Evolutionary conservation across 805 yeast genomes (phyloP).

Genomic region (Yarrowia keelungensis): DNA sequence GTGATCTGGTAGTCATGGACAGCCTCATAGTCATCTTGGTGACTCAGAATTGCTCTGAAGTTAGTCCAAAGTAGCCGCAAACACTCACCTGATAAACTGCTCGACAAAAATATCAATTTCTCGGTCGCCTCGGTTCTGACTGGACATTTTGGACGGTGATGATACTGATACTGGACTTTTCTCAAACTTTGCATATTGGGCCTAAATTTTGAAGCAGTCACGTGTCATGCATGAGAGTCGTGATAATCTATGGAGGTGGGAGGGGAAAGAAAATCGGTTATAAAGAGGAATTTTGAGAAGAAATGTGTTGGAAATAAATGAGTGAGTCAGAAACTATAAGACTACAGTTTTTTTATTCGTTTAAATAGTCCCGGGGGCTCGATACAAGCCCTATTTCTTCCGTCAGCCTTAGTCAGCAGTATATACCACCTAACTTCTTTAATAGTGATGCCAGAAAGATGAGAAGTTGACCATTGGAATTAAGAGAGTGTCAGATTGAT

Average conservation of each 20-base stretch:
- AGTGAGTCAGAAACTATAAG: too few species aligned
- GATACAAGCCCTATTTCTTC: too few species aligned
- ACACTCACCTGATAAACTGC: slow-evolving; percentile 36
- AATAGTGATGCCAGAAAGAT: too few species aligned
- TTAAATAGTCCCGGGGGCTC: too few species aligned
- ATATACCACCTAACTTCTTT: too few species aligned
- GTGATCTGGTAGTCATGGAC: not conserved
- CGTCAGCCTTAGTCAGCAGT: too few species aligned
- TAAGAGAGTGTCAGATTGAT: too few species aligned
- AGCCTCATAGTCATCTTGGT: too few species aligned
- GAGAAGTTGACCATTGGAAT: too few species aligned
- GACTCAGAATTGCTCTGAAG: too few species aligned
- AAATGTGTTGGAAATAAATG: not conserved
- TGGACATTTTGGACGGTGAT: slow-evolving; percentile 22
- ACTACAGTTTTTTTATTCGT: too few species aligned
- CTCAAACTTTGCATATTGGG: slow-evolving; percentile 30
- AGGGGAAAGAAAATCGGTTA: not conserved
- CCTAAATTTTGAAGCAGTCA: slow-evolving; percentile 21
- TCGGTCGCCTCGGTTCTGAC: slow-evolving; percentile 38
- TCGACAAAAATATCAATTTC: slow-evolving; percentile 36
- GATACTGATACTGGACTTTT: slow-evolving; percentile 5
- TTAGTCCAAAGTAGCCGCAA: not conserved
- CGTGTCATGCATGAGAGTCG: slow-evolving; percentile 20
- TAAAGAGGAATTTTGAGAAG: not conserved
- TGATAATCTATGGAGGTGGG: slow-evolving; percentile 9